Evolutionary conservation across 2,329 filamentous ascomycete genomes (phyloP).

Genomic region (Verticillium nonalfalfae): DNA sequence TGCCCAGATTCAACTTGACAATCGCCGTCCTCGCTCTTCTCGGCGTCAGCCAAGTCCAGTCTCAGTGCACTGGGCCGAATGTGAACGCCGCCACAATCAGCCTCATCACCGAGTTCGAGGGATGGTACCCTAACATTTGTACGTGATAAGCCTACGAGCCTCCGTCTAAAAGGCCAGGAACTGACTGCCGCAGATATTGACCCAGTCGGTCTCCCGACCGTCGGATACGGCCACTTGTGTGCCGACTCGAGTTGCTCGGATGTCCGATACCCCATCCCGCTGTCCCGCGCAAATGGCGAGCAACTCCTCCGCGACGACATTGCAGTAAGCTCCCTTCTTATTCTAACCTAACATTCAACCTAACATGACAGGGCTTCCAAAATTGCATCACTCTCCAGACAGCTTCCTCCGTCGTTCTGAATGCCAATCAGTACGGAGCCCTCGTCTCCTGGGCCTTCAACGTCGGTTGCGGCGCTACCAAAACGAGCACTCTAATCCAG

Average conservation of each 20-base stretch:
- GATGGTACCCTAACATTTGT: constrained; percentile 7
- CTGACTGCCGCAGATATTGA: constrained; percentile 20
- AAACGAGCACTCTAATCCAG: constrained; percentile 30
- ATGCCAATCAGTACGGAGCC: constrained; percentile 46
- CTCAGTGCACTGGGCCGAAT: constrained; percentile 5
- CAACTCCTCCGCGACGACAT: constrained; percentile 32
- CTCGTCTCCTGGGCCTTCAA: constrained; percentile 47
- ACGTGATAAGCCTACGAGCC: neutral
- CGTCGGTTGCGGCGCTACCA: constrained; percentile 34
- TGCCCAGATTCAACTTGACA: constrained; percentile 1
- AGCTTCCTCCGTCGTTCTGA: constrained; percentile 27
- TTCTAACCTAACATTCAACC: neutral
- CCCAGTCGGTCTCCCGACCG: constrained; percentile 37
- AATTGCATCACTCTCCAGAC: constrained; percentile 31
- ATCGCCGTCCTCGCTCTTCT: constrained; percentile 2
- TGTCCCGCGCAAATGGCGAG: constrained; percentile 31
- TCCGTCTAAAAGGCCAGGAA: neutral
- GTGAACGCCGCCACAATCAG: constrained; percentile 6
- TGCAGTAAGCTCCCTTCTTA: constrained; percentile 6
- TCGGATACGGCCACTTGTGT: constrained; percentile 46
- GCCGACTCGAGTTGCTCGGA: constrained; percentile 31
- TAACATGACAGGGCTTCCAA: constrained; percentile 18
- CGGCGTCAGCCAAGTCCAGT: constrained; percentile 1
- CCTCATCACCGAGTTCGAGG: constrained; percentile 8
- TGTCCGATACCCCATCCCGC: constrained; percentile 36